Conservation (phyloP, 495 filamentous ascomycete species). For the Hypomontagnella monticulosa region DNA sequence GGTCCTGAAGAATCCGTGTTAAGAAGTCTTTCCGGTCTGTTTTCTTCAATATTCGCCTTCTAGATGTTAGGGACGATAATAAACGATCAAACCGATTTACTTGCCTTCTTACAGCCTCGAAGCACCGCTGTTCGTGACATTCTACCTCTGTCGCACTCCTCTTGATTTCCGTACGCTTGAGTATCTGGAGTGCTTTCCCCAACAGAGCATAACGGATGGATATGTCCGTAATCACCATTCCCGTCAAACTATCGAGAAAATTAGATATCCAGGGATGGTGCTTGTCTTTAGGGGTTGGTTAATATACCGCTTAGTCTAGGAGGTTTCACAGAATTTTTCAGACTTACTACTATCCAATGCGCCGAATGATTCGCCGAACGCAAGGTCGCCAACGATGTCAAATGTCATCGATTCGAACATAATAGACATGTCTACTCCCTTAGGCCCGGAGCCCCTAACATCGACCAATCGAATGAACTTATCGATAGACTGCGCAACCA, state of each 20-base stretch:
- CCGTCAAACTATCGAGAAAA: constrained; percentile 50
- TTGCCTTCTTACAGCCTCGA: constrained; percentile 35
- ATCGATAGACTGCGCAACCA: constrained; percentile 43
- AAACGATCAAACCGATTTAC: not conserved
- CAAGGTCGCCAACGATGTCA: constrained; percentile 60
- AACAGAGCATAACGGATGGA: constrained; percentile 14
- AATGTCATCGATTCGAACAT: constrained; percentile 46
- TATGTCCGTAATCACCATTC: constrained; percentile 31
- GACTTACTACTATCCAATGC: constrained; percentile 52
- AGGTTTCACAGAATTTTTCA: too few species aligned
- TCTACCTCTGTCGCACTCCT: constrained; percentile 4
- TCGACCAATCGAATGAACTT: constrained; percentile 20
- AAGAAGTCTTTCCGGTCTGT: constrained; percentile 38
- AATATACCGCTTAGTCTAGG: not conserved
- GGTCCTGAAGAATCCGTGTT: constrained; percentile 28
- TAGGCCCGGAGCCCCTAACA: constrained; percentile 1
- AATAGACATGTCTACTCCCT: constrained; percentile 23
- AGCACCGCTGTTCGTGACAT: constrained; percentile 30
- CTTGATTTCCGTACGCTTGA: constrained; percentile 13
- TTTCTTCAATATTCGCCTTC: constrained; percentile 21
- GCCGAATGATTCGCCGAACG: constrained; percentile 60
- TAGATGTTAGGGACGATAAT: not conserved
- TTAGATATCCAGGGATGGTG: constrained; percentile 56
- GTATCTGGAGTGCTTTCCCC: not conserved
- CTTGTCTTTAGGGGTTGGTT: constrained; percentile 1